Evolutionary conservation across 352 stramenopile genomes (phyloP), one percentile per base, ranked within the genome.

Genomic region (Globisporangium perplexum): DNA sequence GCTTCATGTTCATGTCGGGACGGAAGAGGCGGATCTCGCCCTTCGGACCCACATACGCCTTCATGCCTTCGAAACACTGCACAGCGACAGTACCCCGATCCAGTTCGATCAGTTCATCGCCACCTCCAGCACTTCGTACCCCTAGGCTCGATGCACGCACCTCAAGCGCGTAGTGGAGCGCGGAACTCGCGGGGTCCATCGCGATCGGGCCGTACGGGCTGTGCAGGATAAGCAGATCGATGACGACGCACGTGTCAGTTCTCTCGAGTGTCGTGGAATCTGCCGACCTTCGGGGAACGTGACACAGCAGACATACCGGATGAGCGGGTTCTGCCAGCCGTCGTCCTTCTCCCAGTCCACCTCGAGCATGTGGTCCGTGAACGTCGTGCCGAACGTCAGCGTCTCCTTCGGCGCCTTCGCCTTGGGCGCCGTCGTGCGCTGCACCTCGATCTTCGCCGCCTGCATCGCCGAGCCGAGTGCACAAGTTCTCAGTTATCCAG

Each of bases 301-400:
- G 2, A 24, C 5, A 39, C 35, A 52, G 18, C 14, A 6, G 12
- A 58, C 55, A 38, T 46, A 72, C 66, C 71, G 79, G 61, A 99
- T 98, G 35, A 84, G 63, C 11, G 95, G 94, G 45, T 71, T 72
- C 46, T 73, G 59, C 96, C 96, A 99, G 30, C 79, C 77, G 26
- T 78, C 62, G 54, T 75, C 78, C 59, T 81, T 61, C 46, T 88
- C 75, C 81, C 89, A 98, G 66, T 97, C 86, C 30, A 98, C 77
- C 57, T 95, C 86, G n/a, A 99, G 72, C 95, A 99, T 98, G 76
- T 98, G 95, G 70, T 98, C 93, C 22, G 90, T 91, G 71, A 99
- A 97, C 7, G 84, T 95, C 54, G 89, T 96, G 53, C 96, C 96
- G 69, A 98, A 99, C 54, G 72, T 84, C 18, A 98, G 84, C 62